Evolutionary conservation across 768 basidiomycete species (phyloP), one percentile per base, ranked within the genome.

Genomic region (Cystofilobasidium capitatum): DNA sequence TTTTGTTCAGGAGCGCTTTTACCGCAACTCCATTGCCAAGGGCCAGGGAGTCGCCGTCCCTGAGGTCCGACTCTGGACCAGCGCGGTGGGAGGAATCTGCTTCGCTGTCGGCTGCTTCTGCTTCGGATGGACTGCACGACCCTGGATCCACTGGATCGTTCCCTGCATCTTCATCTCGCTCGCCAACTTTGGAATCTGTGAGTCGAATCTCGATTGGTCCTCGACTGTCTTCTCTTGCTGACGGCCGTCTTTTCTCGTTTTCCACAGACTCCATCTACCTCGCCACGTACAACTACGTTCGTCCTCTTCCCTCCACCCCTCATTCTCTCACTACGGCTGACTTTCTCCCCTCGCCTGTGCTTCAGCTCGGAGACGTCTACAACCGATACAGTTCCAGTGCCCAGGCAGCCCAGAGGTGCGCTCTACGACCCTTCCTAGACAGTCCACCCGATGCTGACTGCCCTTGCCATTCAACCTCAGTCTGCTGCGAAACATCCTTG

Each of bases 91-190:
- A 6, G 75, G 74, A 8, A 61, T 76, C 26, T 70, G 73, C 66
- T 76, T 75, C 67, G 74, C 75, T 12, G 37, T 59, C 37, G 70
- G 70, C 10, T 59, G 45, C 31, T 73, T 73, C 64, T 57, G 60
- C 24, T 73, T 73, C 55, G 75, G 71, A 13, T 76, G 75, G 75
- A 74, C 73, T 0, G 74, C 72, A n/a, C 37, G 69, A 67, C 71
- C 74, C 0, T 62, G 62, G n/a, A 70, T 74, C 13, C 74, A 68
- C 2, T 71, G 66, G 66, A 65, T 69, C 55, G 71, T 74, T 2
- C 75, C 75, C 9, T 73, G 73, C 29, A 62, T 74, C 13, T 70
- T 71, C 44, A 57, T 76, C 42, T 31, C 51, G 29, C 54, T 75
- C 29, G 58, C 65, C n/a, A 69, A 75, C 55, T 72, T 69, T 61